phyloP scores from a whole-genome alignment of 2,329 filamentous ascomycete genomes.

The Exophiala sp. region DNA sequence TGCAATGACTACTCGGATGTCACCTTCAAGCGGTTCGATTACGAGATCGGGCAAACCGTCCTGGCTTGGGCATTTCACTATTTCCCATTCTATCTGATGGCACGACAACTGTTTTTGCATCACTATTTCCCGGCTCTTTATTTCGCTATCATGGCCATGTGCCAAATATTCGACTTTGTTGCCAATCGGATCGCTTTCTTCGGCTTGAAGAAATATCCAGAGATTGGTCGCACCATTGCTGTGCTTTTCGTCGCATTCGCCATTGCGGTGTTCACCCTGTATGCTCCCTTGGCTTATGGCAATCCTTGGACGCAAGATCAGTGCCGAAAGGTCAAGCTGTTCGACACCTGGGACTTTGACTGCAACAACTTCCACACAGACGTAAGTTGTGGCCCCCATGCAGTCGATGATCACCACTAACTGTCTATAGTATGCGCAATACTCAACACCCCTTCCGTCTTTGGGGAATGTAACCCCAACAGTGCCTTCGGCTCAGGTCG shows the following conservation, averaged over 20 bases:
- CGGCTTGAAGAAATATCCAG: constrained; percentile 62
- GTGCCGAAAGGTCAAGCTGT: constrained; percentile 80
- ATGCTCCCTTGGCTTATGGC: constrained; percentile 83
- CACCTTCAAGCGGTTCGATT: constrained; percentile 94
- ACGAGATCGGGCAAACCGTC: constrained; percentile 84
- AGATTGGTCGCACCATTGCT: constrained; percentile 68
- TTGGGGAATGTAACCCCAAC: constrained; percentile 20
- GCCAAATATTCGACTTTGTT: constrained; percentile 81
- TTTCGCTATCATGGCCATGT: constrained; percentile 84
- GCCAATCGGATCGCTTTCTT: constrained; percentile 65
- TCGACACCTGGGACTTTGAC: constrained; percentile 92
- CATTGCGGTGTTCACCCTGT: constrained; percentile 73
- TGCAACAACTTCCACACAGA: constrained; percentile 86
- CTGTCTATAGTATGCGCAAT: constrained; percentile 34
- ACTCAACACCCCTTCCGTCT: constrained; percentile 28
- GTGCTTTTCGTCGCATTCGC: constrained; percentile 68
- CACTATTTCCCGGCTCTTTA: constrained; percentile 97
- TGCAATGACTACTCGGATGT: constrained; percentile 76
- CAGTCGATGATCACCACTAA: constrained; percentile 1
- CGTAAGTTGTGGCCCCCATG: constrained; percentile 56
- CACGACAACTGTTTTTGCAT: constrained; percentile 94
- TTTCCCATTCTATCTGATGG: constrained; percentile 98
- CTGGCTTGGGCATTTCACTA: constrained; percentile 97
- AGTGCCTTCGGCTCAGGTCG: constrained; percentile 17
- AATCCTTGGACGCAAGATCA: constrained; percentile 87